phyloP scores from a whole-genome alignment of 805 yeast species.

The Isabelozyma pseudorhagii region DNA sequence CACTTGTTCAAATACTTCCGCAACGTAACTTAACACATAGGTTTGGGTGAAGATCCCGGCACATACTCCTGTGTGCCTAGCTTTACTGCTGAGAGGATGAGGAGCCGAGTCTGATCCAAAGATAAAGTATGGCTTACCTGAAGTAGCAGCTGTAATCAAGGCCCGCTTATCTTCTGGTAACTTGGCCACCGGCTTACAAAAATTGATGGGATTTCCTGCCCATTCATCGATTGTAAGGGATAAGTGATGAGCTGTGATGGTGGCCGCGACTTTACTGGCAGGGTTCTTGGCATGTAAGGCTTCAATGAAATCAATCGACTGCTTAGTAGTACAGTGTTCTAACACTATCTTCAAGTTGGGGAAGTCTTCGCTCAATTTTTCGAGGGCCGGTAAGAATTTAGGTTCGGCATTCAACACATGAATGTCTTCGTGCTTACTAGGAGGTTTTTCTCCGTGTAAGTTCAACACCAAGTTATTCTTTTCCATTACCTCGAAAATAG shows the following conservation, averaged over 20 bases:
- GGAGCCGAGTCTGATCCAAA: constrained; percentile 99
- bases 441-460: constrained; percentile 93
- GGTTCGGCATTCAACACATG: constrained; percentile 95
- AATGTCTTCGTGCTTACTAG: constrained; percentile 53
- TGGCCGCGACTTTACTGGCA: constrained; percentile 73
- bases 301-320: constrained; percentile 76
- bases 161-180: constrained; percentile 81
- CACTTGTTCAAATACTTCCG: constrained; percentile 73
- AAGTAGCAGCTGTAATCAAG: constrained; percentile 79
- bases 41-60: constrained; percentile 98
- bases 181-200: constrained; percentile 98
- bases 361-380: constrained; percentile 73
- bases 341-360: constrained; percentile 83
- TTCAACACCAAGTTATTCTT: constrained; percentile 74
- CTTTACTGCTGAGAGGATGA: constrained; percentile 79
- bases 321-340: constrained; percentile 93
- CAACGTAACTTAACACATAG: constrained; percentile 76
- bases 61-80: constrained; percentile 78
- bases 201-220: constrained; percentile 95
- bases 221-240: constrained; percentile 86
- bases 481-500: constrained; percentile 87
- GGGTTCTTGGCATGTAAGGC: constrained; percentile 50
- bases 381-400: constrained; percentile 83
- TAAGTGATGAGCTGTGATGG: constrained; percentile 95
- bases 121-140: constrained; percentile 89